Base-by-base conservation (phyloP, 345 rosid species). In the Populus davidiana region DNA sequence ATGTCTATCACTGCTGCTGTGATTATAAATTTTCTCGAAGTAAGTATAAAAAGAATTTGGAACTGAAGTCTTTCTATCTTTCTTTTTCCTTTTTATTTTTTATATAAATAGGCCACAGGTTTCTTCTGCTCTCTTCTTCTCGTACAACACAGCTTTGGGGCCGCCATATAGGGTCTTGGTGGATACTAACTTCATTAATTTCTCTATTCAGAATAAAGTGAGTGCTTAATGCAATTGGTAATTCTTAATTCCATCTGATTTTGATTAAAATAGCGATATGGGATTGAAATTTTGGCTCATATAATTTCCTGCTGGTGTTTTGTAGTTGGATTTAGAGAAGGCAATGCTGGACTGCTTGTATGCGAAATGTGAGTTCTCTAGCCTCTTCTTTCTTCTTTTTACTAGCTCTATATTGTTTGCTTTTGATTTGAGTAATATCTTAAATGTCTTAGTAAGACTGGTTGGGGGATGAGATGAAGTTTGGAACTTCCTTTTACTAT, bases 141-240 rank as follows among this genome's bases (percentile, higher is more conserved):
- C 84, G 20, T 78, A 96, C 84, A 96, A 93, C 75, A n/a, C 94
- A 5, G 89, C 88, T 1, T 82, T 96, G 84, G 97, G 93, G 71
- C 99, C 99, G 49, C 98, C 99, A 18, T 93, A 96, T 71, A 87
- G 90, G 62, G 94, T 96, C 81, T 83, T 96, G 83, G 97, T 92
- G 67, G 98, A 96, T 81, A 93, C 99, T 74, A 96, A 96, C 87
- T 96, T 93, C 77, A 93, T 96, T 82, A 93, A 96, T 84, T 93
- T 96, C 86, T 93, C 97, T 67, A 92, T 96, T 65, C 96, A 96
- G 89, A 96, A 92, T 82, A 96, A 96, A 87, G 97, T 90, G 76
- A 82, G 90, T 76, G 29, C 16, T 70, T 44, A 5, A 1, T 78
- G 3, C 21, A 27, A 18, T 20, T 50, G n/a, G 31, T 78, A 8